These are phyloP conservation scores for Dendrobium nobile DNA, from an alignment of 106 monocot species.

Conservation along the genomic window DNA sequence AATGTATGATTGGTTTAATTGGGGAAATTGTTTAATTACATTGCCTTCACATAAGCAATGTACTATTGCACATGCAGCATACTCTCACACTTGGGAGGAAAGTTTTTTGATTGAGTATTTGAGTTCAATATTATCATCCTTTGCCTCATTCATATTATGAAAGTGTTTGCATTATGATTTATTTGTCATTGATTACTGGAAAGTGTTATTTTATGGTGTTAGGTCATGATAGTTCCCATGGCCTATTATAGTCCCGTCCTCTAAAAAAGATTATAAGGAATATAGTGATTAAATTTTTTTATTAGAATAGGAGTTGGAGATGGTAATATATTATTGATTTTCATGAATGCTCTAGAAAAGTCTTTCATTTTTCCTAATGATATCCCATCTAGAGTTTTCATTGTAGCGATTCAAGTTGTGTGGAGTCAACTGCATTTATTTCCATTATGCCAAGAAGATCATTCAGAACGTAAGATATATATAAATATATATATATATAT, in stretches of 20 bases:
- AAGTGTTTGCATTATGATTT: not conserved
- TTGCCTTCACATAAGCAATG: not conserved
- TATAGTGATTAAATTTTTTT: not conserved
- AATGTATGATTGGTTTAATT: not conserved
- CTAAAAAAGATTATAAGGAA: too few relatives aligned
- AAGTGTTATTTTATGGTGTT: not conserved
- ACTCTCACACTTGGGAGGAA: not conserved
- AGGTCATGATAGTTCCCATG: not conserved
- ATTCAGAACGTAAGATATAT: not conserved
- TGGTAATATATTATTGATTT: not conserved
- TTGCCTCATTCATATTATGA: not conserved
- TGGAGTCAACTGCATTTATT: not conserved
- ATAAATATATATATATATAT: too few relatives aligned
- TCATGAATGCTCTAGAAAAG: not conserved
- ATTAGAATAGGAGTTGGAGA: not conserved
- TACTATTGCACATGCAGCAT: not conserved
- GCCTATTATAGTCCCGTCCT: not conserved
- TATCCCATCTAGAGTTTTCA: not conserved
- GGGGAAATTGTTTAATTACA: not conserved
- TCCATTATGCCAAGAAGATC: not conserved
- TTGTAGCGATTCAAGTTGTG: not conserved
- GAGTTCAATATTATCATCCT: not conserved
- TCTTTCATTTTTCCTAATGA: not conserved
- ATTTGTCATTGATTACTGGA: not conserved
- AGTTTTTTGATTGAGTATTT: not conserved